Evolutionary conservation across 305 asterid species (phyloP).

Genomic region (Plantago lanceolata): DNA sequence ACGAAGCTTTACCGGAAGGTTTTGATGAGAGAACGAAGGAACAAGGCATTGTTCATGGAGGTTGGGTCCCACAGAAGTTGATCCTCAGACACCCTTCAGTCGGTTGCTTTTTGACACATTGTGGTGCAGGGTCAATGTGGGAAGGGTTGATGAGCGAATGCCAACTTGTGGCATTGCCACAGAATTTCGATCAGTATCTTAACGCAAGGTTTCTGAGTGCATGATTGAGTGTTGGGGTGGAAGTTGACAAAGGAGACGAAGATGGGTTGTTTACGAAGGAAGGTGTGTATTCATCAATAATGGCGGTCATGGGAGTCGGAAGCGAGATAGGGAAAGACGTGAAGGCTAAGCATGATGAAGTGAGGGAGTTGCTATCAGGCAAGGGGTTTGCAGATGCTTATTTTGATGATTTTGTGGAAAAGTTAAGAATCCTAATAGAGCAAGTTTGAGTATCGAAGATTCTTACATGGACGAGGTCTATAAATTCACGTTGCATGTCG

Average conservation of each 20-base stretch:
- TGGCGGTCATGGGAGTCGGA: slow-evolving; percentile 30
- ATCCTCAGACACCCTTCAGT: slow-evolving; percentile 42
- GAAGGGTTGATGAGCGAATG: slow-evolving; percentile 46
- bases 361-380: not conserved
- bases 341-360: slow-evolving; percentile 25
- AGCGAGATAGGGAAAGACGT: slow-evolving; percentile 31
- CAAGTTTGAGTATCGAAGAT: not conserved
- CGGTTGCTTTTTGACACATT: slow-evolving; percentile 56
- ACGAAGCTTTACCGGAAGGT: slow-evolving; percentile 45
- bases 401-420: slow-evolving; percentile 9
- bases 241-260: slow-evolving; percentile 36
- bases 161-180: slow-evolving; percentile 36
- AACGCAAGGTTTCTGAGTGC: slow-evolving; percentile 35
- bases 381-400: not conserved
- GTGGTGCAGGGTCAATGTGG: slow-evolving; percentile 45
- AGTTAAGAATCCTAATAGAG: slow-evolving; percentile 1
- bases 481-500: not conserved
- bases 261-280: slow-evolving; percentile 35
- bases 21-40: slow-evolving; percentile 31
- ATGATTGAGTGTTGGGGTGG: slow-evolving; percentile 33
- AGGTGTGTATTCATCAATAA: slow-evolving; percentile 30
- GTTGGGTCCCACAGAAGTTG: slow-evolving; percentile 49
- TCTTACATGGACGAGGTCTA: not conserved
- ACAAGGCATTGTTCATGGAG: slow-evolving; percentile 39
- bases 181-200: slow-evolving; percentile 32